These are phyloP conservation scores for Dryas drummondii DNA, from an alignment of 306 rosid genomes.

Conservation along the genomic window DNA sequence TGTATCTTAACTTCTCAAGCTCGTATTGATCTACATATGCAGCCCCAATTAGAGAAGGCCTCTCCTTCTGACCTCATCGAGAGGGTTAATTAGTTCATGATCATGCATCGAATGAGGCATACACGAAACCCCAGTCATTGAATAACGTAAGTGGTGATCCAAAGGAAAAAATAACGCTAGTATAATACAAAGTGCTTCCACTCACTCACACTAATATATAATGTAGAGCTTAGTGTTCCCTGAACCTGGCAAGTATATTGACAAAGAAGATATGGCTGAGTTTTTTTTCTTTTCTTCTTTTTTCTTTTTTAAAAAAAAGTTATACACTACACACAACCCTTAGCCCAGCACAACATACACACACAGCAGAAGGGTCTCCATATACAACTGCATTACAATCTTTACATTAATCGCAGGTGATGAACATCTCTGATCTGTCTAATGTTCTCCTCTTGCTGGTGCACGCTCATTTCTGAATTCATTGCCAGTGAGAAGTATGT, in stretches of 20 bases:
- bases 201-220: constrained; percentile 11
- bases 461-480: neutral
- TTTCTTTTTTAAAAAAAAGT: neutral
- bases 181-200: constrained; percentile 1
- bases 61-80: too few species aligned
- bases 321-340: constrained; percentile 12
- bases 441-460: constrained; percentile 13
- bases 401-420: neutral
- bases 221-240: neutral
- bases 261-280: neutral
- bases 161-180: too few species aligned
- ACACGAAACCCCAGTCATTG: neutral
- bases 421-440: neutral
- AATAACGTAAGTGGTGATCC: neutral
- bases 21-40: too few species aligned
- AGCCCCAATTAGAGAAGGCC: too few species aligned
- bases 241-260: constrained; percentile 8
- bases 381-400: constrained; percentile 10
- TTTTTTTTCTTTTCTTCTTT: neutral
- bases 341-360: constrained; percentile 23
- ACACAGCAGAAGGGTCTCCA: constrained; percentile 30
- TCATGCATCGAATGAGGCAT: neutral
- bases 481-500: constrained; percentile 12
- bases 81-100: neutral
- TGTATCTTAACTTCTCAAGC: too few species aligned